Percentiles rank a stretch among this genome's conserved stretches.
Evolutionary conservation across 2,329 filamentous ascomycete species (phyloP).

Genomic region (Aaosphaeria arxii): DNA sequence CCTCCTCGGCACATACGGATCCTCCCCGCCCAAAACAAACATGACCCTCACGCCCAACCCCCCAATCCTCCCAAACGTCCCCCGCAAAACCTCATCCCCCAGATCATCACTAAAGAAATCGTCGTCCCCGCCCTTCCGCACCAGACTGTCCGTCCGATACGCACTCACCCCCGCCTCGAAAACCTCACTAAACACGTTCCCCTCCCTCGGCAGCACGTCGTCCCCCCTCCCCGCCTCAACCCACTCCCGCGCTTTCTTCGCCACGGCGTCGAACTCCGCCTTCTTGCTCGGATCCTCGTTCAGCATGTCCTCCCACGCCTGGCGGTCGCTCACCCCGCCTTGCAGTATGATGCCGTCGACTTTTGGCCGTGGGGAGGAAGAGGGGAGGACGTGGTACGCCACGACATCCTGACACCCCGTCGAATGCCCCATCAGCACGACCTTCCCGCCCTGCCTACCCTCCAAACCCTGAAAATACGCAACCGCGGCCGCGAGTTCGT

Average conservation of each 20-base stretch:
- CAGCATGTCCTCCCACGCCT: conserved; percentile 48
- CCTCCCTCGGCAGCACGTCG: conserved; percentile 51
- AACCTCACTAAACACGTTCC: conserved; percentile 21
- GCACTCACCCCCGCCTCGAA: conserved; percentile 52
- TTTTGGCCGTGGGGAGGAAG: conserved; percentile 13
- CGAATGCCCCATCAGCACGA: conserved; percentile 68
- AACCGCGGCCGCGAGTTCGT: conserved; percentile 53
- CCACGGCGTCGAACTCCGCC: conserved; percentile 7
- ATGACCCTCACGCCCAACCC: conserved; percentile 53
- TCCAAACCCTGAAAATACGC: conserved; percentile 44
- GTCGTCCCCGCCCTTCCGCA: conserved; percentile 65
- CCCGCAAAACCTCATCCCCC: conserved; percentile 52
- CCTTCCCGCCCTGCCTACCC: conserved; percentile 43
- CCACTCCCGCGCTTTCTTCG: conserved; percentile 53
- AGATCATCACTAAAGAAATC: conserved; percentile 86
- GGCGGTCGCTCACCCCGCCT: conserved; percentile 74
- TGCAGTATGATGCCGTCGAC: conserved; percentile 78
- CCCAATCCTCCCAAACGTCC: conserved; percentile 65
- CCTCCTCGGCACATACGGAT: conserved; percentile 60
- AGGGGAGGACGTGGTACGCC: conserved; percentile 54
- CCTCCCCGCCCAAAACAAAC: conserved; percentile 63
- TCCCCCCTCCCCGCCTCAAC: conserved; percentile 54
- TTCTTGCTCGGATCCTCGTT: conserved; percentile 6
- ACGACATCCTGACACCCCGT: conserved; percentile 67
- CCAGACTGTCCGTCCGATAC: conserved; percentile 57